Percentiles rank a stretch among this genome's conserved stretches.
Conservation (phyloP, 257 asterid species). For the Solanum ossicruentum region DNA sequence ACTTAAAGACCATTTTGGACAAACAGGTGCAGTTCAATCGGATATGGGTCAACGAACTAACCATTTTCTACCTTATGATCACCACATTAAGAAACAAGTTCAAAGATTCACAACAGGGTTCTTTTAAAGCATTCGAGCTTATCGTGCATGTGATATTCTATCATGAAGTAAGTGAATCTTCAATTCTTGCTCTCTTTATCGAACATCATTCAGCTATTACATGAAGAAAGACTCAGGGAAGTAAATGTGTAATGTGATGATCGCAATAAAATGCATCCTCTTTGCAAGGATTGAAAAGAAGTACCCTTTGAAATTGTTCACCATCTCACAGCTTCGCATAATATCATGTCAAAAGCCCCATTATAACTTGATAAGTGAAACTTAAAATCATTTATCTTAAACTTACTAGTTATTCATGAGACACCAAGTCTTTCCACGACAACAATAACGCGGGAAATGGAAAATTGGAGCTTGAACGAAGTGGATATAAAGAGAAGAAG, state of each 20-base stretch:
- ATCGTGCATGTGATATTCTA: background rate
- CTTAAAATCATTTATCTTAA: background rate
- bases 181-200: background rate
- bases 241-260: background rate
- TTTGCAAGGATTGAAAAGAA: background rate
- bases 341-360: background rate
- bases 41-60: background rate
- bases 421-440: background rate
- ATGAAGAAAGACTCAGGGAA: background rate
- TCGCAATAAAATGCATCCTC: background rate
- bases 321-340: background rate
- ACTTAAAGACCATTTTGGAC: background rate
- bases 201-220: background rate
- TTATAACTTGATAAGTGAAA: background rate
- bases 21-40: background rate
- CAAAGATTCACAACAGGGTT: background rate
- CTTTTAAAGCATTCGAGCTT: background rate
- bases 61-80: background rate
- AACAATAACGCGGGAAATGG: too few species aligned
- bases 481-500: background rate
- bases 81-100: background rate
- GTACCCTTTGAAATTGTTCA: background rate
- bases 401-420: background rate
- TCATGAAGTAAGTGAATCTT: background rate
- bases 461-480: background rate